Evolutionary conservation across 23 red algal genomes (phyloP), one percentile per base, ranked within the genome.

Genomic region (Pyropia haitanensis): DNA sequence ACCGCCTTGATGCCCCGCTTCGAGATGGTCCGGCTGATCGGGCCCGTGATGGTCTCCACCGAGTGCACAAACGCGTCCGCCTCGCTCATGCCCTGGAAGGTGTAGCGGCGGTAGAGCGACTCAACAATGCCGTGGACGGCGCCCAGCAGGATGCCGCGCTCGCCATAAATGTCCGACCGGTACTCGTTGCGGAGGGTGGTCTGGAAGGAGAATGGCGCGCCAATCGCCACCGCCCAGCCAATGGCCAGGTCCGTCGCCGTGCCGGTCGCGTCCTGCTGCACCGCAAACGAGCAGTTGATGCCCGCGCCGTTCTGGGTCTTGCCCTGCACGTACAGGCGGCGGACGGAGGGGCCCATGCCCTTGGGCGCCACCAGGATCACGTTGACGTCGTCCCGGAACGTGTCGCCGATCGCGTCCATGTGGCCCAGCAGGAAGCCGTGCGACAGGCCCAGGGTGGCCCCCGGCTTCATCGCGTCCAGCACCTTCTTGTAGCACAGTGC

Each of bases 211-310:
- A 96, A 96, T 9, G 84, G 78, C 34, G 83, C 76, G 29, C 92
- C 78, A 30, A 89, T 85, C 7, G 77, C 83, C 21, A 89, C 75
- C 32, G 92, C 83, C 92, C 92, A 96, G 49, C 84, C 91, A 32
- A 96, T 89, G 7, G 91, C 91, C 17, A 96, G 61, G 68, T 96
- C 91, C 6, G 83, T 89, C 8, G 91, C 91, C 9, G 57, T 64
- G 8, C 91, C 91, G 52, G 60, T 68, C 14, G 68, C 68, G 30
- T 89, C 91, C 69, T 85, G 77, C 31, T 96, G 77, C 18, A 96
- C 91, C 3, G 91, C 91, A 78, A 96, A 96, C 44, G 91, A 96
- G 71, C 80, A 85, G 74, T 96, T 96, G 51, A 96, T 96, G 28
- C 91, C 91, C 5, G 91, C 91, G 2, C 91, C 91, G 46, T 96